Percentiles rank a stretch among this genome's conserved stretches.
These are phyloP conservation scores for Exophiala bonariae DNA, from an alignment of 2,329 filamentous ascomycete species.

Conservation along the genomic window DNA sequence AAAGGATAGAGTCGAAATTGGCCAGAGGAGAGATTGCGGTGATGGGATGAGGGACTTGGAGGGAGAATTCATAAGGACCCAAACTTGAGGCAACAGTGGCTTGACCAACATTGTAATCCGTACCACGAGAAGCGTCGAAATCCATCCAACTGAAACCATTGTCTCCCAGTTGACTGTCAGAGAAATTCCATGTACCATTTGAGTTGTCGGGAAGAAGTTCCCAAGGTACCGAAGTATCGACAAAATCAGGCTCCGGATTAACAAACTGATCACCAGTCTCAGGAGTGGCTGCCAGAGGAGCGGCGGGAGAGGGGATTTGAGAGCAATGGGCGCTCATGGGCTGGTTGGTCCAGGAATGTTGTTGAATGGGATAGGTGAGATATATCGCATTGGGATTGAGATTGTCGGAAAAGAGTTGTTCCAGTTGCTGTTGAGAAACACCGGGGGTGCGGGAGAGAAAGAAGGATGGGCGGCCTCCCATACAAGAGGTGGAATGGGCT, in stretches of 20 bases:
- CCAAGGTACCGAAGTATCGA: slow-evolving; percentile 6
- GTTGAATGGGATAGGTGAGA: slow-evolving; percentile 25
- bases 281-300: slow-evolving; percentile 7
- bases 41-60: slow-evolving; percentile 2
- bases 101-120: slow-evolving; percentile 22
- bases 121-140: slow-evolving; percentile 18
- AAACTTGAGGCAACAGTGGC: slow-evolving; percentile 19
- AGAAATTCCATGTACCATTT: slow-evolving; percentile 23
- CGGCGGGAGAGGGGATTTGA: slow-evolving; percentile 13
- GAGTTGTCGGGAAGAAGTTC: slow-evolving; percentile 16
- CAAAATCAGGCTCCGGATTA: slow-evolving; percentile 13
- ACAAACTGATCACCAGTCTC: slow-evolving; percentile 6
- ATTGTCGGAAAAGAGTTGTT: slow-evolving; percentile 19
- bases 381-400: slow-evolving; percentile 22
- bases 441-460: slow-evolving; percentile 22
- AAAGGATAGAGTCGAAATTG: not conserved
- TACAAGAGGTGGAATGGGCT: slow-evolving; percentile 22
- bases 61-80: not conserved
- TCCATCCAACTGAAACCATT: slow-evolving; percentile 23
- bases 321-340: slow-evolving; percentile 21
- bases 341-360: slow-evolving; percentile 23
- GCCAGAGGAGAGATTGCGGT: not conserved
- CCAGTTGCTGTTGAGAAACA: slow-evolving; percentile 21
- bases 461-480: slow-evolving; percentile 26
- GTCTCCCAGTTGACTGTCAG: slow-evolving; percentile 16